These are phyloP conservation scores for Flammula alnicola DNA, from an alignment of 1,284 basidiomycete genomes.

Conservation along the genomic window DNA sequence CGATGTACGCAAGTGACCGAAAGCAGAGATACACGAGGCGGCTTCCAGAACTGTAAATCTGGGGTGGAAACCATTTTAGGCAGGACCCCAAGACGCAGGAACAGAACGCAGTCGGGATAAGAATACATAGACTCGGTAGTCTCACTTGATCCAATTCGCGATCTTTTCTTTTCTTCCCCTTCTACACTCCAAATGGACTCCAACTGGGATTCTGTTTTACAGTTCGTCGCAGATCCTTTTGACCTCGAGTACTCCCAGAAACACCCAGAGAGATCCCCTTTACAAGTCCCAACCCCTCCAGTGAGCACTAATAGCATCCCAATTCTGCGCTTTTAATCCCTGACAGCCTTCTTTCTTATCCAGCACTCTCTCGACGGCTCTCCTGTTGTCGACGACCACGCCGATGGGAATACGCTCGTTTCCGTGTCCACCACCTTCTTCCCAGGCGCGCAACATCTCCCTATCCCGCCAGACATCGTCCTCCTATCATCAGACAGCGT, in stretches of 20 bases:
- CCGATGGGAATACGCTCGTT: constrained; percentile 26
- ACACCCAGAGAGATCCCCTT: constrained; percentile 19
- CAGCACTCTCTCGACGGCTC: constrained; percentile 58
- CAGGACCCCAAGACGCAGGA: no score
- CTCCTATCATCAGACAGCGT: constrained; percentile 46
- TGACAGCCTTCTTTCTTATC: constrained; percentile 7
- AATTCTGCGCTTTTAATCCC: constrained; percentile 6
- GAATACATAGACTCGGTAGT: constrained; percentile 5
- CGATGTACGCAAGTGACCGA: no score
- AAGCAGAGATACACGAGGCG: no score
- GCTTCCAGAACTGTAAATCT: no score
- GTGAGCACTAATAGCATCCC: constrained; percentile 43
- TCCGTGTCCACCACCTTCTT: constrained; percentile 28
- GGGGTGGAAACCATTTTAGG: no score
- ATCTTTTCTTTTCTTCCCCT: constrained; percentile 7
- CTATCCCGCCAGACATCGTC: constrained; percentile 23
- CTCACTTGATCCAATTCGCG: constrained; percentile 5
- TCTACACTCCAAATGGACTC: constrained; percentile 33
- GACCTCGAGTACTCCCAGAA: constrained; percentile 42
- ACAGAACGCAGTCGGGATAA: constrained; percentile 3
- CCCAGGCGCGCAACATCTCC: constrained; percentile 20
- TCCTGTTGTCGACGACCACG: constrained; percentile 45
- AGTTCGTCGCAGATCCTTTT: constrained; percentile 63
- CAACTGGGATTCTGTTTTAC: constrained; percentile 67
- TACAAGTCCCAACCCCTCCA: constrained; percentile 70